These are phyloP conservation scores for Arachis hypogaea DNA, from an alignment of 306 rosid species.

Conservation along the genomic window DNA sequence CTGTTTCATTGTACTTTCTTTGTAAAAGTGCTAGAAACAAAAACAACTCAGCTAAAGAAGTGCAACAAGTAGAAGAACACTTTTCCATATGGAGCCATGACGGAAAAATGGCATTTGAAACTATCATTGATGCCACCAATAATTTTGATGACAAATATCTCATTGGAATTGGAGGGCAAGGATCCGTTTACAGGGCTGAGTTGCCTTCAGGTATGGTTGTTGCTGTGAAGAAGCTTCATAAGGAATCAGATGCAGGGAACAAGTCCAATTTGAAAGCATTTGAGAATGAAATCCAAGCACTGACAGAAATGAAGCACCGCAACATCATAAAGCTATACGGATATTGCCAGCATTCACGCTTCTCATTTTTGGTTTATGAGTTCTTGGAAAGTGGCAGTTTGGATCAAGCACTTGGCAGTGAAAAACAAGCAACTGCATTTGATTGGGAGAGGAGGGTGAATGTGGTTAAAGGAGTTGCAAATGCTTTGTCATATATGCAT, in stretches of 20 bases:
- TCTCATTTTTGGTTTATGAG: conserved; percentile 27
- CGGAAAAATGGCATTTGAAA: not conserved
- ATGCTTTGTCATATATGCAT: conserved; percentile 24
- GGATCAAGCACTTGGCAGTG: not conserved
- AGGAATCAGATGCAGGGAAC: not conserved
- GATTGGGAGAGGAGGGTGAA: conserved; percentile 26
- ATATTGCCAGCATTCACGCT: not conserved
- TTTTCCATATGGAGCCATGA: not conserved
- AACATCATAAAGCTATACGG: conserved; percentile 27
- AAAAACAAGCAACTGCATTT: not conserved
- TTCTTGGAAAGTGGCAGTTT: conserved; percentile 24
- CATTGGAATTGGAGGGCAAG: conserved; percentile 15
- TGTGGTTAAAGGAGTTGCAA: conserved; percentile 7
- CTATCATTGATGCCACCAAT: conserved; percentile 25
- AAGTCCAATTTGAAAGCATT: not conserved
- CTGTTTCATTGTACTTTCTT: not conserved
- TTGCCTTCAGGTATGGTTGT: conserved; percentile 14
- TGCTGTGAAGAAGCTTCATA: conserved; percentile 32
- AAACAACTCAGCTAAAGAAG: not conserved
- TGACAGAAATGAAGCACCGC: conserved; percentile 9
- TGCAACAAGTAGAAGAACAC: not conserved
- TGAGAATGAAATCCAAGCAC: conserved; percentile 3
- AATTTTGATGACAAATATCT: conserved; percentile 7
- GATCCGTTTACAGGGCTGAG: conserved; percentile 22
- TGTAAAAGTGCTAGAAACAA: not conserved